Evolutionary conservation across 306 rosid genomes (phyloP).

Genomic region (Sophora flavescens): DNA sequence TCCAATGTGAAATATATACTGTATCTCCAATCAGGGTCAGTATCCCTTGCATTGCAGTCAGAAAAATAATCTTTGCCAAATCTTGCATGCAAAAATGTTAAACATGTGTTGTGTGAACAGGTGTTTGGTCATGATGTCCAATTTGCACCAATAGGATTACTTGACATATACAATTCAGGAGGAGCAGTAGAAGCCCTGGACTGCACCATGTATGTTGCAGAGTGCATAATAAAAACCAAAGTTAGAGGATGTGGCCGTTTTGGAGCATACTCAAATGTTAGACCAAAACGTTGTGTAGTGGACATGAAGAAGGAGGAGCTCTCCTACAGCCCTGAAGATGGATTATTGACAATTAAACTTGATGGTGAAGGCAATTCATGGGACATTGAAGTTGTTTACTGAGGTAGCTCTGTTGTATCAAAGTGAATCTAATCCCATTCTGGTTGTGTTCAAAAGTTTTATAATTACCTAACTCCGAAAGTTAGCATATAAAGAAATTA

Average conservation of each 20-base stretch:
- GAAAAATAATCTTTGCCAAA: background rate
- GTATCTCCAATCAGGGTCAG: constrained; percentile 66
- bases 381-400: constrained; percentile 61
- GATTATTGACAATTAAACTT: constrained; percentile 56
- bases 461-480: background rate
- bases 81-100: constrained; percentile 13
- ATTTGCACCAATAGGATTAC: constrained; percentile 72
- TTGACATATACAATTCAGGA: constrained; percentile 85
- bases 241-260: constrained; percentile 67
- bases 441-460: background rate
- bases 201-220: constrained; percentile 44
- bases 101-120: constrained; percentile 44
- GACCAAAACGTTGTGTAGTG: constrained; percentile 63
- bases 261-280: constrained; percentile 67
- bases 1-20: constrained; percentile 71
- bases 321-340: constrained; percentile 57
- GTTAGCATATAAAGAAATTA: background rate
- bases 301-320: constrained; percentile 64
- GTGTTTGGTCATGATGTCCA: constrained; percentile 50
- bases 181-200: constrained; percentile 71
- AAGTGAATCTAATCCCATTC: background rate
- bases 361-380: constrained; percentile 52
- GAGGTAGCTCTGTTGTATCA: constrained; percentile 17
- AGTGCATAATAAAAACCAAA: constrained; percentile 50
- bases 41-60: constrained; percentile 23